Evolutionary conservation across 371 early-diverging fungal genomes (phyloP).

Genomic region (Rhizopus microsporus): DNA sequence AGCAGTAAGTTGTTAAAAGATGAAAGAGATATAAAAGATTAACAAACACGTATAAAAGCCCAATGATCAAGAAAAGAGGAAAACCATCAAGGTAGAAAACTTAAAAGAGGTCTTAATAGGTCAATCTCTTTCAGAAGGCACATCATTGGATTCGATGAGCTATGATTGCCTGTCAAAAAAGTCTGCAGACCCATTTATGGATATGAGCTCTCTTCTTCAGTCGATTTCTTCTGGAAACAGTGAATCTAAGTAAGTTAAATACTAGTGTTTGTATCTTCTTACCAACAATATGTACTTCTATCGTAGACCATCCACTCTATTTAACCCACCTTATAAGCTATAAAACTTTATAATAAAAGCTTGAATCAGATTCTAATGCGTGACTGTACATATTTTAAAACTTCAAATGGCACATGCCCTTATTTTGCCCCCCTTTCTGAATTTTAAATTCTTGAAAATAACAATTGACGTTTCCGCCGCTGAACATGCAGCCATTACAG

Average conservation of each 20-base stretch:
- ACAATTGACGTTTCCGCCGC: too few relatives aligned
- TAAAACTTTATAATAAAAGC: slow-evolving; percentile 4
- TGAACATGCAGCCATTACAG: too few relatives aligned
- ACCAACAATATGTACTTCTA: background rate
- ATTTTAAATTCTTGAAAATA: too few relatives aligned
- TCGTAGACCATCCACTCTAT: slow-evolving; percentile 25
- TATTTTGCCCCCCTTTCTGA: too few relatives aligned
- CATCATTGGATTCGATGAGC: slow-evolving; percentile 12
- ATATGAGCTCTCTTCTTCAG: slow-evolving; percentile 46
- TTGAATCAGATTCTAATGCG: background rate
- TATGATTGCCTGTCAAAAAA: slow-evolving; percentile 28
- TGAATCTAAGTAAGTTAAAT: slow-evolving; percentile 23
- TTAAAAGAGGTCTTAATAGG: slow-evolving; percentile 45
- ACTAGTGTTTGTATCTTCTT: background rate
- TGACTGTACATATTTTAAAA: background rate
- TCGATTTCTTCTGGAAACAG: slow-evolving; percentile 32
- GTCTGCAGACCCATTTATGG: slow-evolving; percentile 28
- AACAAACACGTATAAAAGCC: slow-evolving; percentile 15
- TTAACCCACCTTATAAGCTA: slow-evolving; percentile 32
- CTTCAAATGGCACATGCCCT: too few relatives aligned
- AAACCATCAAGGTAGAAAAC: slow-evolving; percentile 51
- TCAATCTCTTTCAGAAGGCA: slow-evolving; percentile 11
- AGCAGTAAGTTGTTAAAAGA: slow-evolving; percentile 12
- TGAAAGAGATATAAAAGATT: background rate
- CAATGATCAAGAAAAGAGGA: slow-evolving; percentile 20